Conservation (phyloP, 2,329 filamentous ascomycete genomes). For the Fusarium sp. region DNA sequence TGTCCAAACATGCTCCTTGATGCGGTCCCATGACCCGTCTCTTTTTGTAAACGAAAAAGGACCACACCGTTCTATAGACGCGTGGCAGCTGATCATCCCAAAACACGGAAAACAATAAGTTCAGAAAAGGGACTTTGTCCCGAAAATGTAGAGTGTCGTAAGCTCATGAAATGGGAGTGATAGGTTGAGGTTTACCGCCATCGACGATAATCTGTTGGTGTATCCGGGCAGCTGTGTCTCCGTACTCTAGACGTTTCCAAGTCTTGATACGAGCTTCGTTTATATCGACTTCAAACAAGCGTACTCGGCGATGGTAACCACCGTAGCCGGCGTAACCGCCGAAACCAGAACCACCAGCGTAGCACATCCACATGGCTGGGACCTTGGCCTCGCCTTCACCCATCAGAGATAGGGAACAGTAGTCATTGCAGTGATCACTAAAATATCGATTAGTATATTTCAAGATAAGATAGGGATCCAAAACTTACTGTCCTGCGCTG, state of each 20-base stretch:
- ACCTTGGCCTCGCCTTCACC: slow-evolving; percentile 56
- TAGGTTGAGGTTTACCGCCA: slow-evolving; percentile 56
- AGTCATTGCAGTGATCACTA: slow-evolving; percentile 93
- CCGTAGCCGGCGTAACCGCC: slow-evolving; percentile 95
- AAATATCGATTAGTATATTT: slow-evolving; percentile 34
- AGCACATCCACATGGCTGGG: slow-evolving; percentile 95
- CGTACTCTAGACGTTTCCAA: slow-evolving; percentile 87
- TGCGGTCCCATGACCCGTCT: slow-evolving; percentile 14
- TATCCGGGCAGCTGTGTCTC: slow-evolving; percentile 61
- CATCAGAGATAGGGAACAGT: slow-evolving; percentile 76
- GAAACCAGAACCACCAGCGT: slow-evolving; percentile 89
- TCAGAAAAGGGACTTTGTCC: not conserved
- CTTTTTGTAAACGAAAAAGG: slow-evolving; percentile 17
- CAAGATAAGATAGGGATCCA: not conserved
- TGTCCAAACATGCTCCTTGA: slow-evolving; percentile 2
- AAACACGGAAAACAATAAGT: slow-evolving; percentile 31
- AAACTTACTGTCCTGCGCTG: slow-evolving; percentile 85
- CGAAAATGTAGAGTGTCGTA: slow-evolving; percentile 11
- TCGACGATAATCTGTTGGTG: slow-evolving; percentile 75
- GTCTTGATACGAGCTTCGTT: slow-evolving; percentile 89
- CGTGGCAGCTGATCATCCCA: slow-evolving; percentile 5
- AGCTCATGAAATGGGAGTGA: slow-evolving; percentile 21
- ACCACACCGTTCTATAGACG: slow-evolving; percentile 23
- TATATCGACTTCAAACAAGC: slow-evolving; percentile 93
- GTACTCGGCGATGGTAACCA: slow-evolving; percentile 82